A percentile compares a stretch with the other conserved stretches of the same genome.
Evolutionary conservation across 163 green algal species (phyloP).

Genomic region (Volvox carteri): DNA sequence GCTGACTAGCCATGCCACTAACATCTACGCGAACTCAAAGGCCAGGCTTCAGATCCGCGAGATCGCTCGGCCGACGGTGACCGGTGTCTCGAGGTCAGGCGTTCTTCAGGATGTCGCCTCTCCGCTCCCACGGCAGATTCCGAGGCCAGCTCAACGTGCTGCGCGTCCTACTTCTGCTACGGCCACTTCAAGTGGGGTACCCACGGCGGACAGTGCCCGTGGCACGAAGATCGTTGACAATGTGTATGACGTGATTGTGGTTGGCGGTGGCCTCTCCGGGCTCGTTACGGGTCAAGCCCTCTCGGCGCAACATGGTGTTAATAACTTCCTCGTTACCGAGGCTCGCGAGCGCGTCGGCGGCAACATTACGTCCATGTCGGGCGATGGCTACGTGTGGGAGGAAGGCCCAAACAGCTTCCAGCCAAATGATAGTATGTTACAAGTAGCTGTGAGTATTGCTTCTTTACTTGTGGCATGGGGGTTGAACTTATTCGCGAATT

Average conservation of each 20-base stretch:
- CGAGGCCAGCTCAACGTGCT: background rate
- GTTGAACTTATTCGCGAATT: background rate
- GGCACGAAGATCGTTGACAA: constrained; percentile 39
- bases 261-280: constrained; percentile 84
- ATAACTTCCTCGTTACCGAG: constrained; percentile 95
- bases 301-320: constrained; percentile 75
- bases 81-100: background rate
- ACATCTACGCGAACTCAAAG: background rate
- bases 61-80: background rate
- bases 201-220: background rate
- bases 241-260: constrained; percentile 68
- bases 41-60: constrained; percentile 20
- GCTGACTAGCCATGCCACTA: constrained; percentile 13
- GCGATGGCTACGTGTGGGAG: constrained; percentile 95
- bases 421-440: constrained; percentile 94
- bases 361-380: constrained; percentile 93
- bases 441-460: constrained; percentile 82
- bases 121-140: background rate
- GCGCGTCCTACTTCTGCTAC: background rate
- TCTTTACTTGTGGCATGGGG: background rate
- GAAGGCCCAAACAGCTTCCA: constrained; percentile 99
- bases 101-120: background rate
- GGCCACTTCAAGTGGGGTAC: constrained; percentile 21
- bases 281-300: constrained; percentile 88
- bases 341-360: constrained; percentile 95